Base-by-base conservation (phyloP, 2,329 filamentous ascomycete species). In the Cladophialophora chaetospira region DNA sequence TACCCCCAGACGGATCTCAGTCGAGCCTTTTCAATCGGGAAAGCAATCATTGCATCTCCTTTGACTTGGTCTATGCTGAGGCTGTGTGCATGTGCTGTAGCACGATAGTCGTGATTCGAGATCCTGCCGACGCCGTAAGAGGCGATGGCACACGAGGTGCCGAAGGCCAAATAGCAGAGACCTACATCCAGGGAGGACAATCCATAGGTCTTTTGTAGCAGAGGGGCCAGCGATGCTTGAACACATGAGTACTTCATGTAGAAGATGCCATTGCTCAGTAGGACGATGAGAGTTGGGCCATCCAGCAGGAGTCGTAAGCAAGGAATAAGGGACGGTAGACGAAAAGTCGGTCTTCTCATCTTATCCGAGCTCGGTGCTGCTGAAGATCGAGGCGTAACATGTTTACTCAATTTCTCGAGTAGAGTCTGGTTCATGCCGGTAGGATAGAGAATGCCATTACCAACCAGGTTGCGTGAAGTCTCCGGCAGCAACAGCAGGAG, bases 1-100 rank as follows among this genome's bases (percentile, higher is more conserved):
- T 65, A 49, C 2, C 65, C 60, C 44, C 70, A 65, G 3, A 74
- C 60, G 26, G 65, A 55, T 38, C 67, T 59, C 0, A 72, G 62
- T 1, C 70, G 67, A 23, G 66, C 62, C 10, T 60, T 61, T 55
- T 72, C 70, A 53, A 71, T 66, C 9, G 36, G 36, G 21, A 21
- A 42, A 17, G 15, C 36, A 3, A 17, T 13, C 9, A 42, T 42
- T 10, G 36, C 36, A 42, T 42, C 36, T 17, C 36, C 36, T 4
- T 69, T 79, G 50, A 81, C 81, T 19, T 72, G 65, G 6, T 69
- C 69, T 17, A 81, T 69, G 57, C 80, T 75, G 55, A 76, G 38
- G 10, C 44, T 21, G 10, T 54, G 4, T 61, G 65, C 21, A 11
- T 25, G 25, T 28, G 31, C 23, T 2, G 78, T 60, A 6, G 77